Evolutionary conservation across 805 yeast species (phyloP), one percentile per base, ranked within the genome.

Genomic region (Candida germanica): DNA sequence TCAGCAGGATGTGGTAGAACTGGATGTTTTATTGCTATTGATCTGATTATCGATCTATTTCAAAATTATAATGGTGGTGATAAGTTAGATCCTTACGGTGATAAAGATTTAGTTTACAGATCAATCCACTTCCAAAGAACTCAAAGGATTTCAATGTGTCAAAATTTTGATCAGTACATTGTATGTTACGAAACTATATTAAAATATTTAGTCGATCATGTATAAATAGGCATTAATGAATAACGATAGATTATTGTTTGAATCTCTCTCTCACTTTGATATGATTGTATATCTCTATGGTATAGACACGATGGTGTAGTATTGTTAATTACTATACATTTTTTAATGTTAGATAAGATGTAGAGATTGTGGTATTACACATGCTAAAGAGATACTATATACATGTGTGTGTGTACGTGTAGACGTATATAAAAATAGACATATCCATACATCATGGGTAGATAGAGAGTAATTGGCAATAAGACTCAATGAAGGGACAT

Each of bases 131-230:
- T 69, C 34, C 77, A 86, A 50, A 68, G 95, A 47, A 73, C 76
- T 42, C 93, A 85, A 56, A 61, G 95, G 46, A 69, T 86, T 17
- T 79, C 88, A 4, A 86, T 86, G 93, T 95, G 87, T 10, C 95
- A 86, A 54, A 83, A 79, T 50, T 68, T 85, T 40, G 78, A 82
- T 40, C 95, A 86, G 58, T 84, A 74, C 47, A 66, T 82, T 15
- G 70, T 80, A 43, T 81, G 91, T 55, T 86, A 87, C 56, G 93
- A 87, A 43, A 65, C 77, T 9, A 53, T 75, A n/a, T 37, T 60
- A 12, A 36, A 51, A 28, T 61, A 56, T 35, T 42, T 53, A 18
- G n/a, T 26, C 16, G 12, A 20, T 10, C 20, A 21, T 27, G 31
- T 29, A 38, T 19, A 28, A 30, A n/a, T 35, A 35, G 21, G 26